Base-by-base conservation (phyloP, 2,329 filamentous ascomycete species). In the Phoma sp. region DNA sequence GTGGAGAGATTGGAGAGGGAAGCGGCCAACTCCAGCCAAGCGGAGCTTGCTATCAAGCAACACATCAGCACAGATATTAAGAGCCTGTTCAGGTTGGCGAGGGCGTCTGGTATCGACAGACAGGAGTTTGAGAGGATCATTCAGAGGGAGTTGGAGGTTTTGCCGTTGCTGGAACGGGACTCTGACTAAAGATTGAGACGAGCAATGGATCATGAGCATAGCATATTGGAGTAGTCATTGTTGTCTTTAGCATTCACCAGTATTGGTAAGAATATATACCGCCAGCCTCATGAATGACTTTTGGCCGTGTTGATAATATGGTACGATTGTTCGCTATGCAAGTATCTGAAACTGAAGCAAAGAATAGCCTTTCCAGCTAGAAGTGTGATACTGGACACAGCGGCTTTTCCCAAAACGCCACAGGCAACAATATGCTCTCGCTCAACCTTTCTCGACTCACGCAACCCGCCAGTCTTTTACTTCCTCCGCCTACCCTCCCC, bases 31-130 rank as follows among this genome's bases (percentile, higher is more conserved):
- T 82, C 83, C 62, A 84, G 86, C 55, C 83, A 87, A 64, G 85
- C 80, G 50, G 89, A 92, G 74, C 83, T 89, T 50, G 89, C 86
- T 11, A 85, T 95, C 49, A 89, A 89, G 73, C 88, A 92, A 74
- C 90, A 93, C 74, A 86, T 95, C 39, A 87, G 86, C 32, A 87
- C 88, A 7, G 89, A 87, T 67, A 83, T 95, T 51, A 89, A 90
- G 78, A 92, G 88, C 72, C 74, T 95, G 60, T 93, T 86, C 72
- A 77, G 89, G 60, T 75, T 95, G 58, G 87, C 89, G 23, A 83
- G 83, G 37, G 82, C 86, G 1, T 86, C 86, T 22, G 90, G 90
- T 0, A 92, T 95, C 62, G 85, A 89, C 45, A 79, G 86, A 39
- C 84, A 85, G 30, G 90, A 93, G 70, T 95, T 93, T 74, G 87